A percentile compares a stretch with the other conserved stretches of the same genome.
Evolutionary conservation across 1,139 yeast genomes (phyloP).

Genomic region (Spencermartinsiella ligniputridi): DNA sequence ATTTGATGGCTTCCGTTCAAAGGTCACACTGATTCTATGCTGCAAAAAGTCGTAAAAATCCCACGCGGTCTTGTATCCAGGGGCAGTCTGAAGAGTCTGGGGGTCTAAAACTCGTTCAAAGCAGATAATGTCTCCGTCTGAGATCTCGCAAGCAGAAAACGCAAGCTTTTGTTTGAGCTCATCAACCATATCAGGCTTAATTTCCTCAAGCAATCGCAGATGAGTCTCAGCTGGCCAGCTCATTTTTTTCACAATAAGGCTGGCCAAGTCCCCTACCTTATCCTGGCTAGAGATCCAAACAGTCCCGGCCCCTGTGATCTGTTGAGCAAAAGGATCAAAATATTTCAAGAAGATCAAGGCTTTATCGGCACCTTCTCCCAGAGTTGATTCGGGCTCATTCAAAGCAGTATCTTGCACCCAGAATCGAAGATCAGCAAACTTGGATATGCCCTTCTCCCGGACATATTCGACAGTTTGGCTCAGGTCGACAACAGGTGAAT

Average conservation of each 20-base stretch:
- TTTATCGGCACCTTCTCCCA: neutral
- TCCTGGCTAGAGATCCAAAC: constrained; percentile 51
- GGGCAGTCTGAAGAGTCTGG: constrained; percentile 15
- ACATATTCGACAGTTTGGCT: constrained; percentile 44
- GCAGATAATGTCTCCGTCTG: constrained; percentile 74
- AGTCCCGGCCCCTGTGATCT: constrained; percentile 60
- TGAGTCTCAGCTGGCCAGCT: constrained; percentile 41
- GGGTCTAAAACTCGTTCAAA: constrained; percentile 41
- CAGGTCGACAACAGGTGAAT: constrained; percentile 42
- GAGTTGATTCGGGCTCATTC: constrained; percentile 10
- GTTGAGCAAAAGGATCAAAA: constrained; percentile 57
- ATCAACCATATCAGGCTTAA: constrained; percentile 60
- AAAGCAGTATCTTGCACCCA: constrained; percentile 41
- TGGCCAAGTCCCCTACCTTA: constrained; percentile 42
- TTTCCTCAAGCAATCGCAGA: constrained; percentile 61
- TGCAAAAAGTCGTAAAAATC: constrained; percentile 62
- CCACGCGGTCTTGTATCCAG: constrained; percentile 36
- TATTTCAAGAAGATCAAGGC: constrained; percentile 55
- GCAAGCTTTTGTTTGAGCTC: constrained; percentile 41
- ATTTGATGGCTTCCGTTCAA: constrained; percentile 45
- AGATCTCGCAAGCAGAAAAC: constrained; percentile 61
- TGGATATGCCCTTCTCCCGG: constrained; percentile 31
- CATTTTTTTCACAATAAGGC: constrained; percentile 43
- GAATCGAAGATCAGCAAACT: constrained; percentile 22
- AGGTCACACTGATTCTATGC: constrained; percentile 59